A percentile compares a stretch with the other conserved stretches of the same genome.
Conservation (phyloP, 1,139 yeast genomes). For the Barnettozyma hawaiiensis region DNA sequence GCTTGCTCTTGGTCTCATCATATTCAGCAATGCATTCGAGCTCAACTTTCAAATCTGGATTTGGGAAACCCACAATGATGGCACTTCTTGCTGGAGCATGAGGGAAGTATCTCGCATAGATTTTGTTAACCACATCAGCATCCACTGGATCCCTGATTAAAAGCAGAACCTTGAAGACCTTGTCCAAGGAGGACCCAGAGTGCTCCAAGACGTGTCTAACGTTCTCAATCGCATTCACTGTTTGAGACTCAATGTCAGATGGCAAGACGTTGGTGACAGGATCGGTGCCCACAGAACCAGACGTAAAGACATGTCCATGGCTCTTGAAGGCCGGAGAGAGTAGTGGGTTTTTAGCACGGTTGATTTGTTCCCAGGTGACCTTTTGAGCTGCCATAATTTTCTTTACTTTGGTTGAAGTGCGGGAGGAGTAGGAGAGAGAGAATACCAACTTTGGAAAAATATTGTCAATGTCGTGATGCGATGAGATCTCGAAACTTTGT, state of each 20-base stretch:
- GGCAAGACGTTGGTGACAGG: slow-evolving; percentile 36
- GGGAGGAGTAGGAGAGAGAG: neutral
- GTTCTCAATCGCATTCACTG: slow-evolving; percentile 40
- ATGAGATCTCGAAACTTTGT: neutral
- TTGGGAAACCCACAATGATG: slow-evolving; percentile 43
- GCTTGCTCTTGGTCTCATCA: slow-evolving; percentile 11
- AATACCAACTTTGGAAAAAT: no score
- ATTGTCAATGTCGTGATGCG: no score
- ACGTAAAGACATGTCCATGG: slow-evolving; percentile 48
- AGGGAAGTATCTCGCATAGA: slow-evolving; percentile 42
- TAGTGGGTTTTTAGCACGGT: slow-evolving; percentile 27
- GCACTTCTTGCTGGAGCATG: slow-evolving; percentile 54
- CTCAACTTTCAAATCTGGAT: slow-evolving; percentile 37
- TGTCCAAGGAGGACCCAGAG: slow-evolving; percentile 45
- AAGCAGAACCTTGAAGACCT: slow-evolving; percentile 47
- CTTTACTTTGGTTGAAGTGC: neutral
- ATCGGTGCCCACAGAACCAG: slow-evolving; percentile 39
- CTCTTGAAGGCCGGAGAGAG: slow-evolving; percentile 44
- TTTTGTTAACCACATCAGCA: slow-evolving; percentile 40
- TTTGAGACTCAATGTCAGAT: slow-evolving; percentile 39
- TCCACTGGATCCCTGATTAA: slow-evolving; percentile 44
- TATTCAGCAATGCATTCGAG: slow-evolving; percentile 38
- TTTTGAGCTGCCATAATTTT: slow-evolving; percentile 25
- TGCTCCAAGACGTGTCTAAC: slow-evolving; percentile 40
- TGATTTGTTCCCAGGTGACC: slow-evolving; percentile 29